A percentile compares a stretch with the other conserved stretches of the same genome.
phyloP scores from a whole-genome alignment of 331 rosid species.

The Phaseolus coccineus region DNA sequence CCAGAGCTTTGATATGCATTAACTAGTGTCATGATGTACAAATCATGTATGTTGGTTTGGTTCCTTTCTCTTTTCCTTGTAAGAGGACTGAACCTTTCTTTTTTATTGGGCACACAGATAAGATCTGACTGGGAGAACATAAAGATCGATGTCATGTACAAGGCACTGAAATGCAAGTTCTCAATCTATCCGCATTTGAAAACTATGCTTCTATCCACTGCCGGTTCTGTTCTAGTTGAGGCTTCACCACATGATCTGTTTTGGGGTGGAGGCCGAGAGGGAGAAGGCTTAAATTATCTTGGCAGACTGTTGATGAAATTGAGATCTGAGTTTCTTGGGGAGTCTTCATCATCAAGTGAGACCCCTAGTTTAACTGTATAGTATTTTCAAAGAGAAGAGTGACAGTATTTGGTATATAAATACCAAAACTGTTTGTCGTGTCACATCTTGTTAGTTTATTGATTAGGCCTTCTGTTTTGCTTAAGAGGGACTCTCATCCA shows the following conservation, averaged over 20 bases:
- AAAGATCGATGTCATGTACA: conserved; percentile 87
- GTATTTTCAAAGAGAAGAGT: conserved; percentile 6
- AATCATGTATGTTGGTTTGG: conserved; percentile 8
- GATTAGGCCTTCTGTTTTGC: background rate
- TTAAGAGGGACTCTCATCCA: background rate
- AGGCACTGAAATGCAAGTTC: conserved; percentile 86
- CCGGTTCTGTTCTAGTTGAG: conserved; percentile 89
- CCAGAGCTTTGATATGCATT: background rate
- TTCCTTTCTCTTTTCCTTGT: background rate
- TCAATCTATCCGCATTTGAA: conserved; percentile 79
- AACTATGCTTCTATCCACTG: conserved; percentile 77
- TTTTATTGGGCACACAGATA: conserved; percentile 57
- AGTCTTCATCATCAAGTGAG: conserved; percentile 50
- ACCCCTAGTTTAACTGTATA: conserved; percentile 44
- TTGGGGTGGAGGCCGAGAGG: conserved; percentile 97
- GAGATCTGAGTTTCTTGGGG: conserved; percentile 90
- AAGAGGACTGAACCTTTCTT: conserved; percentile 12
- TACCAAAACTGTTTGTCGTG: conserved; percentile 11
- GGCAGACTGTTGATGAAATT: conserved; percentile 88
- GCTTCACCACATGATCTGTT: conserved; percentile 92
- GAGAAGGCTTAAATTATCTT: conserved; percentile 90
- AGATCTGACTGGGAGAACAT: conserved; percentile 84
- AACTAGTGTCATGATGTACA: background rate
- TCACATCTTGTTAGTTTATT: background rate
- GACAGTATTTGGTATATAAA: conserved; percentile 3